These are phyloP conservation scores for Meyerozyma athensensis DNA, from an alignment of 1,139 yeast genomes.

Conservation along the genomic window DNA sequence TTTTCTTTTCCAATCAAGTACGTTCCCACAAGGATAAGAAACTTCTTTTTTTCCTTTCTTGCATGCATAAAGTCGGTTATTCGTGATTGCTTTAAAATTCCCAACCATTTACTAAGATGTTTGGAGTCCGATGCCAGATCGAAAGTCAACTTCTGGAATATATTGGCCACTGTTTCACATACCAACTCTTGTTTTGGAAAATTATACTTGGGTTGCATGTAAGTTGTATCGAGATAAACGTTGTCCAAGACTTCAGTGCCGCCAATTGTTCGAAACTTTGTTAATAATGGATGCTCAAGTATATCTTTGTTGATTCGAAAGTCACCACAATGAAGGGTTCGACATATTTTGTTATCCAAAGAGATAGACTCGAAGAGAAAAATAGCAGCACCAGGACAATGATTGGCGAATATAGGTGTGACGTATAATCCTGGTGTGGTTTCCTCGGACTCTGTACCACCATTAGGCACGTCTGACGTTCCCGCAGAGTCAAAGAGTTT, in stretches of 20 bases:
- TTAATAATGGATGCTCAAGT: conserved; percentile 30
- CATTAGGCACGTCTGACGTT: conserved; percentile 8
- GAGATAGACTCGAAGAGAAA: conserved; percentile 60
- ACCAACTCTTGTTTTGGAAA: conserved; percentile 78
- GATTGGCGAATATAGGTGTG: conserved; percentile 76
- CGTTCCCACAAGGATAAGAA: conserved; percentile 76
- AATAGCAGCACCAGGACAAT: conserved; percentile 92
- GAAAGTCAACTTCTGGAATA: conserved; percentile 38
- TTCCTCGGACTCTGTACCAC: conserved; percentile 13
- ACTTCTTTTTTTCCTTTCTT: conserved; percentile 27
- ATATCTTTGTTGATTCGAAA: conserved; percentile 63
- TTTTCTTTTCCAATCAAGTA: conserved; percentile 91
- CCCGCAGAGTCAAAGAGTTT: conserved; percentile 13
- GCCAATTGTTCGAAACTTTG: conserved; percentile 25
- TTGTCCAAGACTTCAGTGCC: conserved; percentile 31
- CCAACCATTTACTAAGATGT: conserved; percentile 26
- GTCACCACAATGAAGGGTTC: conserved; percentile 84
- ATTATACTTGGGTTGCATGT: conserved; percentile 64
- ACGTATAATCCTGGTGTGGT: conserved; percentile 52
- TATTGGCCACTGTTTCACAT: conserved; percentile 51
- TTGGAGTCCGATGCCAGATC: conserved; percentile 23
- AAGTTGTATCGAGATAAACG: conserved; percentile 84
- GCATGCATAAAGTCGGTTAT: conserved; percentile 40
- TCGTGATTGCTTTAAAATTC: conserved; percentile 33
- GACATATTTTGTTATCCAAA: conserved; percentile 20